Evolutionary conservation across 202 grass and related monocot genomes (phyloP).

Genomic region (Bolboschoenoplectus hybrid): DNA sequence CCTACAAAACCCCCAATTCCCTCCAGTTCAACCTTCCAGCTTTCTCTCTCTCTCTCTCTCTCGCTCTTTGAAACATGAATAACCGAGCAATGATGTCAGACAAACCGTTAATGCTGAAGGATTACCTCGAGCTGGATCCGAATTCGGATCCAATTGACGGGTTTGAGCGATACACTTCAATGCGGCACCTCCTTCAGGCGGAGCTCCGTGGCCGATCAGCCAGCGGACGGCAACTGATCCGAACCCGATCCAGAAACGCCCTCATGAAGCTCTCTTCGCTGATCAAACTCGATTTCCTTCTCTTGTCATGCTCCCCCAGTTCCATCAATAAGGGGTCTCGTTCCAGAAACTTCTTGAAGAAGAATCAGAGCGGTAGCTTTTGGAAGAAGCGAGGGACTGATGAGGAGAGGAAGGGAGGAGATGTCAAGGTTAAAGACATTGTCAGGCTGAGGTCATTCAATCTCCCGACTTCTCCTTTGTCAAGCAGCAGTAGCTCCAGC

Average conservation of each 20-base stretch:
- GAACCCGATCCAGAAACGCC: constrained; percentile 38
- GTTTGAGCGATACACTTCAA: constrained; percentile 44
- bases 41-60: constrained; percentile 22
- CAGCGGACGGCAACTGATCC: constrained; percentile 26
- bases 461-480: constrained; percentile 25
- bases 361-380: constrained; percentile 47
- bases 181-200: constrained; percentile 44
- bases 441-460: constrained; percentile 4
- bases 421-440: constrained; percentile 41
- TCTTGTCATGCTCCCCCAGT: constrained; percentile 34
- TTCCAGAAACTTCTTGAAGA: constrained; percentile 46
- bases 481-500: constrained; percentile 33
- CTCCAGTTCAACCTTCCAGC: constrained; percentile 27
- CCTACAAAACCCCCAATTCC: constrained; percentile 15
- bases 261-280: constrained; percentile 53
- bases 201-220: constrained; percentile 41
- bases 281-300: constrained; percentile 46
- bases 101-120: constrained; percentile 64
- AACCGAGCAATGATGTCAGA: constrained; percentile 36
- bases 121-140: constrained; percentile 69
- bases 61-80: too few relatives aligned
- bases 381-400: constrained; percentile 44
- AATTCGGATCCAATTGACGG: constrained; percentile 49
- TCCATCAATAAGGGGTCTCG: constrained; percentile 28
- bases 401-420: constrained; percentile 17